A percentile compares a stretch with the other conserved stretches of the same genome.
These are phyloP conservation scores for Aquilaria yunnanensis DNA, from an alignment of 345 rosid genomes.

Conservation along the genomic window DNA sequence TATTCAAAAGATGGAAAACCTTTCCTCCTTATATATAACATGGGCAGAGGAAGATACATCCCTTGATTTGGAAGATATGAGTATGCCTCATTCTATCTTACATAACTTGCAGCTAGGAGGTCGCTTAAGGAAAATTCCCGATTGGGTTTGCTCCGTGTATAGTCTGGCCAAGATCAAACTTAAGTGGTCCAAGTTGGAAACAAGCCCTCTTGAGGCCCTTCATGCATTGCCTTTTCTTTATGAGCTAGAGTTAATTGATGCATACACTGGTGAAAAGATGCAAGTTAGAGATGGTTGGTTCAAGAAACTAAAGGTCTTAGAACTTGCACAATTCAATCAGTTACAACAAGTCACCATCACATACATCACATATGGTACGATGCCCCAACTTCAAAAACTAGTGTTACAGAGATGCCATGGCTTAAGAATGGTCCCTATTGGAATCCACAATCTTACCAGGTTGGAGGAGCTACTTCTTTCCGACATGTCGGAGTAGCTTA, in stretches of 20 bases:
- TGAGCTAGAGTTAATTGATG: slow-evolving; percentile 28
- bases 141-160: slow-evolving; percentile 15
- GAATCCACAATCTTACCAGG: slow-evolving; percentile 21
- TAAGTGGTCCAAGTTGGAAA: slow-evolving; percentile 10
- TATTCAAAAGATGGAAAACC: slow-evolving; percentile 18
- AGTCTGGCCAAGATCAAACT: slow-evolving; percentile 9
- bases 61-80: slow-evolving; percentile 5
- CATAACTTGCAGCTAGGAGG: slow-evolving; percentile 11
- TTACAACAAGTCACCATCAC: slow-evolving; percentile 15
- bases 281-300: slow-evolving; percentile 24
- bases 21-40: slow-evolving; percentile 9
- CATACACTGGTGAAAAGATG: slow-evolving; percentile 16
- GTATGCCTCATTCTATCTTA: slow-evolving; percentile 11
- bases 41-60: slow-evolving; percentile 6
- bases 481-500: slow-evolving; percentile 22
- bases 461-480: slow-evolving; percentile 23
- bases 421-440: slow-evolving; percentile 24
- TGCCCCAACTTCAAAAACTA: slow-evolving; percentile 21
- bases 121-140: slow-evolving; percentile 15
- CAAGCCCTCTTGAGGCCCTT: slow-evolving; percentile 11
- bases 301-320: slow-evolving; percentile 20
- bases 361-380: slow-evolving; percentile 11
- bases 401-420: slow-evolving; percentile 20
- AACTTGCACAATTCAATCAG: slow-evolving; percentile 21
- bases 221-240: slow-evolving; percentile 19